These are phyloP conservation scores for Colletotrichum phormii DNA, from an alignment of 2,329 filamentous ascomycete species.

Conservation along the genomic window DNA sequence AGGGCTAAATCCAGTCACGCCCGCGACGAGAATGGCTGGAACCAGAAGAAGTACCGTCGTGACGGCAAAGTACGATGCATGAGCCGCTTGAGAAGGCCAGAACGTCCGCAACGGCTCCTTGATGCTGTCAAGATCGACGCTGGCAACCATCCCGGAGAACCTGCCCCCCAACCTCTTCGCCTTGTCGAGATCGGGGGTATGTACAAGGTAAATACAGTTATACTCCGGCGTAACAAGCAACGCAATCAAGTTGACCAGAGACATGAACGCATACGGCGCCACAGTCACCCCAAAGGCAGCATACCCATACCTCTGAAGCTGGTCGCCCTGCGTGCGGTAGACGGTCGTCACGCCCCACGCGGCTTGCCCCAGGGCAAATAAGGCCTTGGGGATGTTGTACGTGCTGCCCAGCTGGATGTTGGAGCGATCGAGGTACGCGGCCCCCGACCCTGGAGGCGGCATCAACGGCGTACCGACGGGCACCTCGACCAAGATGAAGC, in stretches of 20 bases:
- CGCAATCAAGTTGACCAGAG: slow-evolving; percentile 42
- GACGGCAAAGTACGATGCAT: slow-evolving; percentile 20
- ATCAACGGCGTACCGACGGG: slow-evolving; percentile 35
- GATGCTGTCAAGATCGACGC: slow-evolving; percentile 27
- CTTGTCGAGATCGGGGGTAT: slow-evolving; percentile 32
- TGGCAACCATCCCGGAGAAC: slow-evolving; percentile 30
- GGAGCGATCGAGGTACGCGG: slow-evolving; percentile 14
- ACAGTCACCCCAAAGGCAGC: slow-evolving; percentile 47
- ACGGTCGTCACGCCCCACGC: slow-evolving; percentile 39
- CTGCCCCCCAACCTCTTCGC: slow-evolving; percentile 21
- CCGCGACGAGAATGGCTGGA: slow-evolving; percentile 9
- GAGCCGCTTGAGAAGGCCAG: slow-evolving; percentile 24
- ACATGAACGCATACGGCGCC: slow-evolving; percentile 46
- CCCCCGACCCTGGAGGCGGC: slow-evolving; percentile 20
- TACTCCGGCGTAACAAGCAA: slow-evolving; percentile 44
- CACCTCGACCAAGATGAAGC: slow-evolving; percentile 33
- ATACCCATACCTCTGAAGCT: slow-evolving; percentile 43
- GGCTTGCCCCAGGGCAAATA: slow-evolving; percentile 40
- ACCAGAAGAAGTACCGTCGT: slow-evolving; percentile 15
- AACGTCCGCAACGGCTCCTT: slow-evolving; percentile 26
- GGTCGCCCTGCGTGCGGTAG: slow-evolving; percentile 41
- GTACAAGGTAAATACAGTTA: slow-evolving; percentile 42
- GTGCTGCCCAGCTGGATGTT: slow-evolving; percentile 31
- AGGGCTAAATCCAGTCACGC: slow-evolving; percentile 21
- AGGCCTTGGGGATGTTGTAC: slow-evolving; percentile 37